A percentile compares a stretch with the other conserved stretches of the same genome.
These are phyloP conservation scores for Pogostemon cablin DNA, from an alignment of 257 asterid species.

Conservation along the genomic window DNA sequence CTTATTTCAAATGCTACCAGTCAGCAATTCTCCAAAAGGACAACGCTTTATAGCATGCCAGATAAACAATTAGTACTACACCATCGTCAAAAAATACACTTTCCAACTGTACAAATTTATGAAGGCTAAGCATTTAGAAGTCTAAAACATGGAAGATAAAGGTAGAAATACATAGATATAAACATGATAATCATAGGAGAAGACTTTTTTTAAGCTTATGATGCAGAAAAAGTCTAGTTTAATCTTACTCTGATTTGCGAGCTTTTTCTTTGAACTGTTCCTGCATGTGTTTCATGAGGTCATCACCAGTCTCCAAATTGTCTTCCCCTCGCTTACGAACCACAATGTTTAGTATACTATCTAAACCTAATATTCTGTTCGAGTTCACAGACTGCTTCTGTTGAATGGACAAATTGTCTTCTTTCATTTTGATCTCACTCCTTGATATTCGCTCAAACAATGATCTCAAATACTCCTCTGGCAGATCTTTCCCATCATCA, in stretches of 20 bases:
- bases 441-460: slow-evolving; percentile 85
- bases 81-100: slow-evolving; percentile 14
- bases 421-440: slow-evolving; percentile 98
- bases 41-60: background rate
- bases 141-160: slow-evolving; percentile 25
- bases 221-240: slow-evolving; percentile 32
- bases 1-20: slow-evolving; percentile 13
- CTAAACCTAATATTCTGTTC: slow-evolving; percentile 80
- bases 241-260: slow-evolving; percentile 96
- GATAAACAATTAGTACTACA: slow-evolving; percentile 22
- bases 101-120: slow-evolving; percentile 12
- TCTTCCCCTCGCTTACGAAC: slow-evolving; percentile 83
- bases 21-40: slow-evolving; percentile 27
- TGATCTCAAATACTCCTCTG: slow-evolving; percentile 94
- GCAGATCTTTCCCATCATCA: slow-evolving; percentile 96
- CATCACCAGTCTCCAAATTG: slow-evolving; percentile 85
- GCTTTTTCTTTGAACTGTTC: slow-evolving; percentile 99
- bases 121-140: slow-evolving; percentile 15
- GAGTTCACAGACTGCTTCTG: slow-evolving; percentile 88
- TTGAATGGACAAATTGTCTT: slow-evolving; percentile 81
- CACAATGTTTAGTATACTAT: slow-evolving; percentile 88
- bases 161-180: background rate
- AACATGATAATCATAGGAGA: slow-evolving; percentile 21
- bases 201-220: slow-evolving; percentile 26
- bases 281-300: slow-evolving; percentile 97